Conservation (phyloP, 129 eudicot species). For the Artemisia annua region DNA sequence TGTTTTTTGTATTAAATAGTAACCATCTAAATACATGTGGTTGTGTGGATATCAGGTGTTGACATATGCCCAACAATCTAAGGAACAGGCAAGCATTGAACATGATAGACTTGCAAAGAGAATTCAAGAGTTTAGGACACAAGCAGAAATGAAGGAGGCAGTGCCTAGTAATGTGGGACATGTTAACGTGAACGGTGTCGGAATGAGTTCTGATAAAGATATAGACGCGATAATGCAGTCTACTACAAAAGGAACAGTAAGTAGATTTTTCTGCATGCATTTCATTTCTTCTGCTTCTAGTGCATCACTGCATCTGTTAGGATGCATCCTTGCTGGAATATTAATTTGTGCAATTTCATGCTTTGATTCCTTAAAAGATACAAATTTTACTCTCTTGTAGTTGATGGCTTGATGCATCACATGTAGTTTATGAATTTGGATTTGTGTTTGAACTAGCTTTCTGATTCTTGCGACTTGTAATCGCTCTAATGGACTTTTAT, state of each 20-base stretch:
- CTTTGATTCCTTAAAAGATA: neutral
- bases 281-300: neutral
- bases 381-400: conserved; percentile 1
- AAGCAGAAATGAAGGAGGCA: conserved; percentile 61
- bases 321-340: too few species aligned
- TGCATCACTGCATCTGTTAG: neutral
- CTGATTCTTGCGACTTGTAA: too few species aligned
- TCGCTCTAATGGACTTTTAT: too few species aligned
- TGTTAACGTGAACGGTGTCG: conserved; percentile 54
- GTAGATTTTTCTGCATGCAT: conserved; percentile 15
- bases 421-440: neutral
- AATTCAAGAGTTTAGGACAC: conserved; percentile 93
- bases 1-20: neutral
- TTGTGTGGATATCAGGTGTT: conserved; percentile 59
- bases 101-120: conserved; percentile 93
- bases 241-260: conserved; percentile 77
- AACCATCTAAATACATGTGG: neutral
- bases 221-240: conserved; percentile 84
- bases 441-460: neutral
- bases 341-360: neutral
- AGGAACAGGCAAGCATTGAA: conserved; percentile 74
- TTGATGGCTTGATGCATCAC: conserved; percentile 1
- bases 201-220: conserved; percentile 64
- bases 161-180: conserved; percentile 52
- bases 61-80: conserved; percentile 96